Evolutionary conservation across 2,329 filamentous ascomycete species (phyloP).

Genomic region (Colletotrichum sp.): DNA sequence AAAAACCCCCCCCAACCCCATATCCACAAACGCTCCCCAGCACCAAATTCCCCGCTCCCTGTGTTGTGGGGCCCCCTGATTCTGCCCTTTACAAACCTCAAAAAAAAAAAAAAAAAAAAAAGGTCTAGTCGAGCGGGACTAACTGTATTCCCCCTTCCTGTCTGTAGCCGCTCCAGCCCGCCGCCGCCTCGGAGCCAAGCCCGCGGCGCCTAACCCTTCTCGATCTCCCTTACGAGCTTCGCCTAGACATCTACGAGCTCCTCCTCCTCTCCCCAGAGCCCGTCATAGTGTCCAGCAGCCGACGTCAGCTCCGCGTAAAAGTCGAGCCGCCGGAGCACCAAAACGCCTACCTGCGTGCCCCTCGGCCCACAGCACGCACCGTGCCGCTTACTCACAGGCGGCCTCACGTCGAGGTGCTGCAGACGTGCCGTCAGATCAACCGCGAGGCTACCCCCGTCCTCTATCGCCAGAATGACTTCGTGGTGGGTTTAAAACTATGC

Average conservation of each 20-base stretch:
- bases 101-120: background rate
- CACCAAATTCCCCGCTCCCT: no score
- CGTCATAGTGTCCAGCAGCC: constrained; percentile 15
- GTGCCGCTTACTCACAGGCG: background rate
- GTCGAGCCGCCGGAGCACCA: constrained; percentile 12
- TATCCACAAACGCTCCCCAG: no score
- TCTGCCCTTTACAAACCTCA: no score
- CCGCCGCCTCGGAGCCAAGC: background rate
- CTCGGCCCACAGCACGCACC: constrained; percentile 6
- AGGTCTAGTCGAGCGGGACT: background rate
- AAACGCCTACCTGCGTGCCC: constrained; percentile 2
- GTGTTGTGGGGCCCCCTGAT: no score
- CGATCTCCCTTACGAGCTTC: constrained; percentile 31
- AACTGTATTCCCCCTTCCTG: background rate
- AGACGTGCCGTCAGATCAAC: constrained; percentile 33
- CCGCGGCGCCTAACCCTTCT: constrained; percentile 20
- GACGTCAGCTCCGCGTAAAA: constrained; percentile 13
- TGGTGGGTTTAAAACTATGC: constrained; percentile 19
- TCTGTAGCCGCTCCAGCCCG: background rate
- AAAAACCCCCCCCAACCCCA: no score
- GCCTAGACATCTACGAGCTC: constrained; percentile 30
- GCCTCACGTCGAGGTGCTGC: constrained; percentile 31
- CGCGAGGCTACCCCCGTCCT: constrained; percentile 32
- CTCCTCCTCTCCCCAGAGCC: constrained; percentile 23
- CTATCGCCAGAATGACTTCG: constrained; percentile 33